Evolutionary conservation across 2,329 filamentous ascomycete genomes (phyloP), one percentile per base, ranked within the genome.

Genomic region (Blumeria graminis): DNA sequence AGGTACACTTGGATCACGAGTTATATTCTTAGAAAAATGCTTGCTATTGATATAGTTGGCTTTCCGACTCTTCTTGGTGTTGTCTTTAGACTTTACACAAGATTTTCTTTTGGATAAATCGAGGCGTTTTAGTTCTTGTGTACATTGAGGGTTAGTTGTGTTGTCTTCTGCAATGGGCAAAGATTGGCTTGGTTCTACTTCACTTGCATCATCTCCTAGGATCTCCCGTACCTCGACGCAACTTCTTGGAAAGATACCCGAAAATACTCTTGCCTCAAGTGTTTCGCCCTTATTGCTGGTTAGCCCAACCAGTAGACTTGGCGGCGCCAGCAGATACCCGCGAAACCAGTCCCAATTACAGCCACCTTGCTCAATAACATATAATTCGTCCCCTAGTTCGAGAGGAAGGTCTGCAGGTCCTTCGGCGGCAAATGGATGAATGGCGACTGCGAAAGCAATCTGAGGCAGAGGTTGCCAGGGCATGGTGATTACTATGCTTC

Each of bases 361-460:
- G 22, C 87, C 84, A 41, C 90, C 93, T 71, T 96, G 87, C 71
- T 96, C 90, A 67, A 98, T 95, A 62, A 98, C 93, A 71, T 98
- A 98, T 61, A 98, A 75, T 71, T 98, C 92, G 76, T 98, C 92
- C 68, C 92, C 92, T 61, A 98, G 86, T 70, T 98, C 89, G 68
- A 98, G 82, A 9, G 93, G 92, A 18, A 98, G 81, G 70, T 98
- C 92, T 68, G 88, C 86, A 56, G 88, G 80, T 61, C 82, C 82
- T 58, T 85, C 82, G 59, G 92, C 86, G 64, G 84, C 77, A 71
- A 98, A 98, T 39, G 92, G 92, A 69, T 89, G 94, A 62, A 83
- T 89, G 74, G 90, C 92, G 70, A 98, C 86, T 64, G 90, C 93
- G 74, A 96, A 98, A 67, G 89, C 92, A 74, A 98, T 95, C 66